phyloP scores from a whole-genome alignment of 768 basidiomycete species.

The Rhodosporidiobolus odoratus region DNA sequence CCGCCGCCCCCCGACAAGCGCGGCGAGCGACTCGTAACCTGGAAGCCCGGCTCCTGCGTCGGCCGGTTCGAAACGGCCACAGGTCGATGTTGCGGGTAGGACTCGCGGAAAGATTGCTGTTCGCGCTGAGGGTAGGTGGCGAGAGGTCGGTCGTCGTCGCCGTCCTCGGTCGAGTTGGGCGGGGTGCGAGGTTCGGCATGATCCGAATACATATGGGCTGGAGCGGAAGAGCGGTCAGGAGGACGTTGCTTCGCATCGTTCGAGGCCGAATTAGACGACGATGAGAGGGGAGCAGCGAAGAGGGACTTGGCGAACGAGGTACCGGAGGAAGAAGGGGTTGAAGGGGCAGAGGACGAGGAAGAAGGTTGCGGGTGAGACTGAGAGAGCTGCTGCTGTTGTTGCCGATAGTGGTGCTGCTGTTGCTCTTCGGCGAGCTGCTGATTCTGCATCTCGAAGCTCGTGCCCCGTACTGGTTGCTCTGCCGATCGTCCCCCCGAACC shows the following conservation, averaged over 20 bases:
- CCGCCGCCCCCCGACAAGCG: background rate
- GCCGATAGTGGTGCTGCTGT: constrained; percentile 11
- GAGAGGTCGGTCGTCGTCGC: constrained; percentile 29
- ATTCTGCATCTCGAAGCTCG: constrained; percentile 91
- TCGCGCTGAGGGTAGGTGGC: background rate
- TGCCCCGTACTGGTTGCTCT: constrained; percentile 79
- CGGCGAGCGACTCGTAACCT: constrained; percentile 16
- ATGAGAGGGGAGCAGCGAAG: constrained; percentile 18
- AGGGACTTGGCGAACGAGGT: constrained; percentile 2
- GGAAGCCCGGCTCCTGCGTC: constrained; percentile 1
- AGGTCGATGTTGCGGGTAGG: constrained; percentile 16
- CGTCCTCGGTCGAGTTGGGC: background rate
- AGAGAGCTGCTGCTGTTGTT: constrained; percentile 14
- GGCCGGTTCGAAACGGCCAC: background rate
- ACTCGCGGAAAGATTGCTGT: constrained; percentile 5
- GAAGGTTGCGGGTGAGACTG: constrained; percentile 7
- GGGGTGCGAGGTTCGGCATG: background rate
- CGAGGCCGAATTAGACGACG: constrained; percentile 2
- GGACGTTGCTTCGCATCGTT: background rate
- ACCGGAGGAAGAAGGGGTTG: background rate
- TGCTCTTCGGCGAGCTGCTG: constrained; percentile 81
- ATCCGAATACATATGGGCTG: constrained; percentile 13
- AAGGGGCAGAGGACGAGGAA: background rate
- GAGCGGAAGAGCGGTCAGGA: constrained; percentile 21
- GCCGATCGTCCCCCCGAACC: constrained; percentile 58